Evolutionary conservation across 108 stramenopile species (phyloP).

Genomic region (Cyclostephanos invisitatus): DNA sequence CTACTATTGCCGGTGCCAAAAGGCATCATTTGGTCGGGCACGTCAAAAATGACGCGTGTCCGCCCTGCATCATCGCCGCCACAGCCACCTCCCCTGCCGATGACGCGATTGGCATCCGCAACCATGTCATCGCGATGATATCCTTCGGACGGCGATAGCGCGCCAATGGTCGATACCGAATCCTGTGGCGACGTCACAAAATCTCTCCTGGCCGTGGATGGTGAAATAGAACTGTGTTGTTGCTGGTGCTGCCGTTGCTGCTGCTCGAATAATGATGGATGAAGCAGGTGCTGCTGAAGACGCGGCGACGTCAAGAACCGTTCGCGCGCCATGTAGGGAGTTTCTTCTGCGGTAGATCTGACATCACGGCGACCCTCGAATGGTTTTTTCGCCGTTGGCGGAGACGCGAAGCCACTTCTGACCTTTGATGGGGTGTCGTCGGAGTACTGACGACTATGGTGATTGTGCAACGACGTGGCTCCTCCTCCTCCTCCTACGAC

Average conservation of each 20-base stretch:
- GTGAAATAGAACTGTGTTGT: neutral
- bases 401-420: neutral
- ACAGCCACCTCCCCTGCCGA: neutral
- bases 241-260: neutral
- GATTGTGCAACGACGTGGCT: neutral
- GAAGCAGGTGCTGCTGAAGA: neutral
- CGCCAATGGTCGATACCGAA: conserved; percentile 12
- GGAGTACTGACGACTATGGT: neutral
- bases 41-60: neutral
- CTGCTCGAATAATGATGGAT: neutral
- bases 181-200: conserved; percentile 9
- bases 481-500: neutral
- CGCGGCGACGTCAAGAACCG: neutral
- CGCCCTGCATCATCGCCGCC: no score
- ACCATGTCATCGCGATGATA: neutral
- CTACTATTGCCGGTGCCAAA: neutral
- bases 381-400: neutral
- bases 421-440: neutral
- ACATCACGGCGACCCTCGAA: neutral
- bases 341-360: neutral
- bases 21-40: neutral
- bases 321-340: neutral
- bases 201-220: conserved; percentile 1
- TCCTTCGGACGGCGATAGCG: conserved; percentile 3
- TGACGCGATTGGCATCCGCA: neutral